Evolutionary conservation across 345 rosid genomes (phyloP), one percentile per base, ranked within the genome.

Genomic region (Melaleuca quinquenervia): DNA sequence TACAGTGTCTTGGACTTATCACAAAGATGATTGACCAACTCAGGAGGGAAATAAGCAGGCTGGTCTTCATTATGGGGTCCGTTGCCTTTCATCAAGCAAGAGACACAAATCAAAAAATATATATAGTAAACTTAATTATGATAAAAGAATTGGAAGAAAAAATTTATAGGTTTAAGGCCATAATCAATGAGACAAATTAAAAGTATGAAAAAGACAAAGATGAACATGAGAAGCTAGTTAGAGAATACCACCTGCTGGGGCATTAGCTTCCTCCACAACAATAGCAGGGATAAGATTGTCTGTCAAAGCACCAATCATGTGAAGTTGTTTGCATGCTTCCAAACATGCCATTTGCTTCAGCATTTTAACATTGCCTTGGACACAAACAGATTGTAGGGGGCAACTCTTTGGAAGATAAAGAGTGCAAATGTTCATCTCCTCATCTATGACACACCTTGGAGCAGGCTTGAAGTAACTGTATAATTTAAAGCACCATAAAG

Each of bases 201-300:
- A n/a, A 55, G 48, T 51, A 14, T 16, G 41, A 84, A 85, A 76
- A 49, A 44, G 22, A 82, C 82, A 84, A 49, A 82, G 82, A 26
- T 53, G n/a, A 32, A 11, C 45, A 54, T 18, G n/a, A 82, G 54
- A 88, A 55, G 29, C 82, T 84, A 50, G 50, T 51, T 32, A 44
- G 49, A 84, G 82, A 75, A 32, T 89, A 92, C 91, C 96, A 87
- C 70, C 74, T 85, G 88, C 92, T 89, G 89, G 90, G 44, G 54
- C 85, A 36, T 84, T 88, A 80, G 88, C 87, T 90, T 95, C 95
- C 88, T 92, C 98, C 82, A 76, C 84, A 58, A 93, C 91, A 88
- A 90, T 93, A 86, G 93, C 95, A 53, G 98, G 99, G 84, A 97
- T 92, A 86, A 96, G 98, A 85, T 96, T 53, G 92, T 96, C 98